Evolutionary conservation across 139 green algal genomes (phyloP).

Genomic region (Marvania coccoides): DNA sequence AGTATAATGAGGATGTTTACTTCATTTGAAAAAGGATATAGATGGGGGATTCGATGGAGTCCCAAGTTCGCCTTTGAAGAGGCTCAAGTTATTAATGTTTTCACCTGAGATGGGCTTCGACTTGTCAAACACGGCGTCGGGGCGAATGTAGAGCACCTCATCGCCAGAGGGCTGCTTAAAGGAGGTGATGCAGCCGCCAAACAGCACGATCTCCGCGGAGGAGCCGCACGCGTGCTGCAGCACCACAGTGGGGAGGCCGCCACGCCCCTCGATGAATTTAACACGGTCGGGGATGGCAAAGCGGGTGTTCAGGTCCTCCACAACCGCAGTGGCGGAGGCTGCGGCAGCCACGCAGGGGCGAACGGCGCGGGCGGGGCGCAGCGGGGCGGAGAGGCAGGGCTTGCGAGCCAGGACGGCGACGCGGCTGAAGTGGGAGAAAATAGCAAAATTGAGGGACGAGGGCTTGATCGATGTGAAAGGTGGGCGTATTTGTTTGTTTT

Average conservation of each 20-base stretch:
- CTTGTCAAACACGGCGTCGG: constrained; percentile 93
- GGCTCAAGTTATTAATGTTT: no score
- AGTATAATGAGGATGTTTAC: no score
- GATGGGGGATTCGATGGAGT: no score
- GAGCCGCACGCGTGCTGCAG: constrained; percentile 60
- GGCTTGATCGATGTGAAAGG: background rate
- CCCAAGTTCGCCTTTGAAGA: no score
- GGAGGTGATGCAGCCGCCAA: constrained; percentile 74
- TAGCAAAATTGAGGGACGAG: background rate
- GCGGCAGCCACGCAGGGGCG: background rate
- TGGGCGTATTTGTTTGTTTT: no score
- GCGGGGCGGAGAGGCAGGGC: background rate
- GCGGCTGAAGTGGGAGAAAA: background rate
- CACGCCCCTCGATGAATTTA: constrained; percentile 16
- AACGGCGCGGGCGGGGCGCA: background rate
- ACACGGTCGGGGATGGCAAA: constrained; percentile 17
- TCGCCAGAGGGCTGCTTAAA: constrained; percentile 82
- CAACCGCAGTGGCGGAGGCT: background rate
- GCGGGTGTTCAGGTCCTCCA: constrained; percentile 11
- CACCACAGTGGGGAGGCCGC: constrained; percentile 25
- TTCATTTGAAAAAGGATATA: no score
- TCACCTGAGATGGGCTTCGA: constrained; percentile 83
- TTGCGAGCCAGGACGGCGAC: background rate
- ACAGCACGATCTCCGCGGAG: constrained; percentile 80
- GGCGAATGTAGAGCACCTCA: constrained; percentile 91